A percentile compares a stretch with the other conserved stretches of the same genome.
These are phyloP conservation scores for Colletotrichum noveboracense DNA, from an alignment of 2,329 filamentous ascomycete species.

Conservation along the genomic window DNA sequence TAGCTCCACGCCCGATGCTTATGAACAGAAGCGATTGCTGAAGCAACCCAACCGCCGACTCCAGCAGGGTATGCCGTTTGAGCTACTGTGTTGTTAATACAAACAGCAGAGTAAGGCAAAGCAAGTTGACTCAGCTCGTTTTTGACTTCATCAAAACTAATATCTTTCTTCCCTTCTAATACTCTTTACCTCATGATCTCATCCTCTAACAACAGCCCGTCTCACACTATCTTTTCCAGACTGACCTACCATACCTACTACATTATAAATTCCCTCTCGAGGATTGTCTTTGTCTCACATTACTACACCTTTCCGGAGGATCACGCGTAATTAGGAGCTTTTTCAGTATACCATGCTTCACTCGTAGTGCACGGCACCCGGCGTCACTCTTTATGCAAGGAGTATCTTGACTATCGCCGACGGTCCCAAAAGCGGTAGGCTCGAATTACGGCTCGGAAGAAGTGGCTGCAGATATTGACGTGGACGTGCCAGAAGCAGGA, in stretches of 20 bases:
- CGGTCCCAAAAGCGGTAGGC: accelerated
- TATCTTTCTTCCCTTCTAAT: too few species aligned
- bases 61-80: background rate
- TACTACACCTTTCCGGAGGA: accelerated
- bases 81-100: accelerated
- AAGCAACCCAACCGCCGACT: background rate
- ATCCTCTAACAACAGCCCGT: background rate
- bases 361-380: background rate
- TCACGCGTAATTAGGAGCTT: accelerated
- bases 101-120: background rate
- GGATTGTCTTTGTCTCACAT: accelerated
- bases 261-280: background rate
- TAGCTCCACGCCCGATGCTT: background rate
- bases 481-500: background rate
- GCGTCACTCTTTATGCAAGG: background rate
- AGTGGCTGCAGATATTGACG: accelerated
- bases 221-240: background rate
- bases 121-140: background rate
- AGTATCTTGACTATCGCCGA: background rate
- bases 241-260: background rate
- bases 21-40: accelerated
- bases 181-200: too few species aligned
- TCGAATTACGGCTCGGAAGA: accelerated
- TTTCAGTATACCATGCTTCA: background rate
- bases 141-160: background rate